Evolutionary conservation across 2,329 filamentous ascomycete genomes (phyloP), one percentile per base, ranked within the genome.

Genomic region (Ustulina deusta): DNA sequence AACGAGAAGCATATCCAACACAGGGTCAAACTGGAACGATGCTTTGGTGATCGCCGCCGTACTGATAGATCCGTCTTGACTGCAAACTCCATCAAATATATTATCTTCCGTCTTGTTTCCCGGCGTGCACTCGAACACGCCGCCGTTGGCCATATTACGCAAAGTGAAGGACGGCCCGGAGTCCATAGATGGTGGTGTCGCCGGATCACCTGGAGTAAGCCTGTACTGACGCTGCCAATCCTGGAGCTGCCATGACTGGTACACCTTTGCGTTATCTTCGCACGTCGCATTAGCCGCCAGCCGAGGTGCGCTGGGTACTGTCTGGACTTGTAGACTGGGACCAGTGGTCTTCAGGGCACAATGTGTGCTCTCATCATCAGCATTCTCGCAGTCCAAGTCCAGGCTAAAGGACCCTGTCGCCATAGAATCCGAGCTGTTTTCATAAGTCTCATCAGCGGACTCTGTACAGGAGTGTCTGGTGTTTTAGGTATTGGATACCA

Each of bases 181-280:
- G 66, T 80, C 78, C 0, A 65, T 58, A 0, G 58, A 17, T 1
- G 74, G 71, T 13, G 69, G 51, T 7, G 68, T 48, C 5, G 55
- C 25, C 7, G 70, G 59, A 0, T 73, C 69, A 1, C 74, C 77
- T 0, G 77, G 77, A 3, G 68, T 60, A 61, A 77, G 61, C 29
- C 72, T 71, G 54, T 76, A 78, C 11, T 72, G 63, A 7, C 78
- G 74, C 2, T 34, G 61, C 78, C 78, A 80, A 0, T 75, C 63
- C 44, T 77, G 73, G 1, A 80, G 65, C 64, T 75, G 73, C 78
- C 78, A 80, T 7, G 78, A 78, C 52, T 79, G 75, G 61, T 78
- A 78, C 13, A 62, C 66, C 48, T 73, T 66, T 0, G 72, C 64
- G 22, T 71, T 73, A 11, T 75, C 75, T 1, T 71, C 58, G 61